These are phyloP conservation scores for Acer campestre DNA, from an alignment of 345 rosid species.

Conservation along the genomic window DNA sequence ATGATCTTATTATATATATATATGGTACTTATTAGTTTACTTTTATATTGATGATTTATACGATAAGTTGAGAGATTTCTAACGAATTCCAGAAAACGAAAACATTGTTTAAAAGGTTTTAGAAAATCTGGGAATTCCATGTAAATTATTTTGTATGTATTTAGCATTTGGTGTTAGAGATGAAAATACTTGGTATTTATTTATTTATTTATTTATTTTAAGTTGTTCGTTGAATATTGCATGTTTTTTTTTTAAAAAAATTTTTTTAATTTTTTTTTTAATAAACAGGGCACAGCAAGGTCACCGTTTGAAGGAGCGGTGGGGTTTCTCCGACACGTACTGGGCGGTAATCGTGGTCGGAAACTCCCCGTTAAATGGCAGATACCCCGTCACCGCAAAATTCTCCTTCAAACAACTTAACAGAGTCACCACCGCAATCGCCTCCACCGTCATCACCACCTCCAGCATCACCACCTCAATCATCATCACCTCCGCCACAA, in stretches of 20 bases:
- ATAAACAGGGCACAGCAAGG: background rate
- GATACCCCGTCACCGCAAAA: conserved; percentile 20
- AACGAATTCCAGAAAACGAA: too few relatives aligned
- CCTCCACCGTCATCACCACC: conserved; percentile 16
- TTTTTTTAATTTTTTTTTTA: background rate
- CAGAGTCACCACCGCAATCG: conserved; percentile 23
- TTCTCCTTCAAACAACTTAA: conserved; percentile 18
- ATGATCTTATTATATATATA: too few relatives aligned
- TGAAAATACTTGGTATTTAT: too few relatives aligned
- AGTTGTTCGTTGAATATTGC: background rate
- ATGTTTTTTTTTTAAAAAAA: too few relatives aligned
- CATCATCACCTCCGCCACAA: conserved; percentile 15
- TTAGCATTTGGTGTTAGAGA: background rate
- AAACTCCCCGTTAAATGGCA: conserved; percentile 22
- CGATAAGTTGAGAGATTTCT: too few relatives aligned
- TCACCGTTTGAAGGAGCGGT: conserved; percentile 23
- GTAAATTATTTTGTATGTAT: background rate
- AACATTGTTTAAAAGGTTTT: too few relatives aligned
- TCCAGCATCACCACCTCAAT: background rate
- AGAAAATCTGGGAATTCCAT: background rate
- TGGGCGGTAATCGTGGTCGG: background rate
- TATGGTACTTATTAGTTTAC: background rate
- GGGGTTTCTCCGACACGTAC: conserved; percentile 24
- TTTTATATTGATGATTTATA: background rate
- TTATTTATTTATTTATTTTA: too few relatives aligned